These are phyloP conservation scores for Mesotaenium endlicherianum DNA, from an alignment of 139 green algal genomes.

Conservation along the genomic window DNA sequence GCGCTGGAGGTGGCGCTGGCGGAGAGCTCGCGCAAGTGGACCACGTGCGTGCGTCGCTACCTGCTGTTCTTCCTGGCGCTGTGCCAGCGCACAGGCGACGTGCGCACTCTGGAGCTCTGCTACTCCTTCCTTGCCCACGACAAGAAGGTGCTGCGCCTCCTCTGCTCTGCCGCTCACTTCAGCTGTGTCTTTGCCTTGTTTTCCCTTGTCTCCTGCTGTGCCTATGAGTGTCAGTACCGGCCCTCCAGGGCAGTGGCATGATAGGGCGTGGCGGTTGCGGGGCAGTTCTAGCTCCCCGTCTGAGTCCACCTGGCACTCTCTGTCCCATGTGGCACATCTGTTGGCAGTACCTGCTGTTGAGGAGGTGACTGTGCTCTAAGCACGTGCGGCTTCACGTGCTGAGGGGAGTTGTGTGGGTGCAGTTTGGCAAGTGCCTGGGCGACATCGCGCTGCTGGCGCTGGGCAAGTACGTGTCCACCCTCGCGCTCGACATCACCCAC, in stretches of 20 bases:
- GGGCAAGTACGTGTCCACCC: neutral
- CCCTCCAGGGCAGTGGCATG: no score
- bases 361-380: no score
- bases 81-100: slow-evolving; percentile 28
- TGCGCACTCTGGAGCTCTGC: neutral
- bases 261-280: no score
- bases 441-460: neutral
- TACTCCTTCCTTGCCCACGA: neutral
- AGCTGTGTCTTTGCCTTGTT: no score
- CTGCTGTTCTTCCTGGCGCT: slow-evolving; percentile 45
- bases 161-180: neutral
- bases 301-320: no score
- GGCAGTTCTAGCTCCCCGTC: no score
- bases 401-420: no score
- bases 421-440: slow-evolving; percentile 6
- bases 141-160: neutral
- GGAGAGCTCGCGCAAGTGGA: slow-evolving; percentile 51
- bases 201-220: no score
- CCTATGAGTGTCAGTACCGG: no score
- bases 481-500: neutral
- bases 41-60: slow-evolving; percentile 50
- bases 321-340: no score
- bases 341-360: no score
- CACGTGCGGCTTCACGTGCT: no score
- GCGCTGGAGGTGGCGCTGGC: slow-evolving; percentile 22